These are phyloP conservation scores for Cryptosporidium viatorum DNA, from an alignment of 169 alveolate species.

Conservation along the genomic window DNA sequence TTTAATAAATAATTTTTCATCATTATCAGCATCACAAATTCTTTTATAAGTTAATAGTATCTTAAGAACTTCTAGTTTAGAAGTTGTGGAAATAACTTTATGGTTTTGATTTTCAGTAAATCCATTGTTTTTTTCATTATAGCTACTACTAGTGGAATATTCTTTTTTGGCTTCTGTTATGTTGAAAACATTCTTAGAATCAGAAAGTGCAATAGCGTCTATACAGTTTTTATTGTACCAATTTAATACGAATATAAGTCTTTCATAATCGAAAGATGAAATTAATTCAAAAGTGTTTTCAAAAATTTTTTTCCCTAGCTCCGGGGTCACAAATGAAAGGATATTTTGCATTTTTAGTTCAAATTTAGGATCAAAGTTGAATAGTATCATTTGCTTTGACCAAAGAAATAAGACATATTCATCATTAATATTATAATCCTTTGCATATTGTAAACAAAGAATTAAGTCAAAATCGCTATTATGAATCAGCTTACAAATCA, in stretches of 20 bases:
- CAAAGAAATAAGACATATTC: conserved; percentile 51
- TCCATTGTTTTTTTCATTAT: neutral
- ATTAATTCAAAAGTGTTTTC: conserved; percentile 19
- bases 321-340: conserved; percentile 27
- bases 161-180: neutral
- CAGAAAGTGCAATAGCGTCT: neutral
- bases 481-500: conserved; percentile 14
- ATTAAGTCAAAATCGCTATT: conserved; percentile 35
- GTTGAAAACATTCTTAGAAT: neutral
- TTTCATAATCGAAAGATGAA: conserved; percentile 58
- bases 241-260: conserved; percentile 25
- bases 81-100: neutral
- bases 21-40: conserved; percentile 12
- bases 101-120: neutral
- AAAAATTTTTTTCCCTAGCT: conserved; percentile 30
- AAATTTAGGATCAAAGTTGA: neutral
- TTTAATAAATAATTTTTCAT: conserved; percentile 38
- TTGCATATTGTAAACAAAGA: conserved; percentile 58
- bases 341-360: conserved; percentile 43
- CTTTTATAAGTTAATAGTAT: conserved; percentile 27
- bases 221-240: conserved; percentile 16
- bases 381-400: conserved; percentile 40
- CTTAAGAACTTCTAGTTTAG: conserved; percentile 31
- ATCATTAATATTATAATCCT: conserved; percentile 55
- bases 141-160: neutral